Percentiles rank a stretch among this genome's conserved stretches.
Conservation (phyloP, 2,329 filamentous ascomycete species). For the Sphaerulina musiva region DNA sequence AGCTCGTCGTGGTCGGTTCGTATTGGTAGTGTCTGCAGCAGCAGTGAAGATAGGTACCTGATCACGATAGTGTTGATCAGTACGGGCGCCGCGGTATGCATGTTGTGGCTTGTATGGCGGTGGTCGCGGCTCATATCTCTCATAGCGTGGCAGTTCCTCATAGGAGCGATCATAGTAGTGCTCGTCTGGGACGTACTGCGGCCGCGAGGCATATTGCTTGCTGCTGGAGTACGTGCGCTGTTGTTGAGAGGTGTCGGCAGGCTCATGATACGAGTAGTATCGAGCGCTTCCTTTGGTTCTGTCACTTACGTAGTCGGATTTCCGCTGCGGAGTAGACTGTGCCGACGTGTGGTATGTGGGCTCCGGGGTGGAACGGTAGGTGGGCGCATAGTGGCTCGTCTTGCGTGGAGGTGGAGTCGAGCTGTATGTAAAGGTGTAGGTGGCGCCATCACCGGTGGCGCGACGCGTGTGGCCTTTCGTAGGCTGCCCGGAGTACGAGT, state of each 20-base stretch:
- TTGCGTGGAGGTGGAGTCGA: conserved; percentile 23
- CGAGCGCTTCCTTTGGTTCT: conserved; percentile 38
- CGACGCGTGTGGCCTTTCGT: conserved; percentile 49
- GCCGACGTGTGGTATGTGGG: conserved; percentile 36
- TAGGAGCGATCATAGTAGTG: conserved; percentile 51
- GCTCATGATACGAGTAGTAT: conserved; percentile 48
- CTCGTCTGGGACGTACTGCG: conserved; percentile 42
- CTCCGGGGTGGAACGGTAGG: conserved; percentile 22
- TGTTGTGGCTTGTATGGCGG: conserved; percentile 49
- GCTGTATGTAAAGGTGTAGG: conserved; percentile 41
- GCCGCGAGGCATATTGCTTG: conserved; percentile 47
- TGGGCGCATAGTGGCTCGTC: conserved; percentile 13
- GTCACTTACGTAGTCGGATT: conserved; percentile 60
- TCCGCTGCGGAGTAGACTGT: conserved; percentile 48
- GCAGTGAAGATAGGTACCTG: conserved; percentile 44
- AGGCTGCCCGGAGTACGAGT: conserved; percentile 44
- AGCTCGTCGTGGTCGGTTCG: conserved; percentile 33
- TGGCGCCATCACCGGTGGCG: conserved; percentile 47
- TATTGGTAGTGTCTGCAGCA: conserved; percentile 33
- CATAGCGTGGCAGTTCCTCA: conserved; percentile 37
- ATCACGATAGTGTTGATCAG: conserved; percentile 49
- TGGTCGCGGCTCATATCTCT: conserved; percentile 39
- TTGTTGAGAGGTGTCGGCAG: conserved; percentile 39
- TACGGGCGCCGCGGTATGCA: conserved; percentile 43
- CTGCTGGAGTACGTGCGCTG: conserved; percentile 33